Evolutionary conservation across 768 basidiomycete genomes (phyloP).

Genomic region (Russula abietina): DNA sequence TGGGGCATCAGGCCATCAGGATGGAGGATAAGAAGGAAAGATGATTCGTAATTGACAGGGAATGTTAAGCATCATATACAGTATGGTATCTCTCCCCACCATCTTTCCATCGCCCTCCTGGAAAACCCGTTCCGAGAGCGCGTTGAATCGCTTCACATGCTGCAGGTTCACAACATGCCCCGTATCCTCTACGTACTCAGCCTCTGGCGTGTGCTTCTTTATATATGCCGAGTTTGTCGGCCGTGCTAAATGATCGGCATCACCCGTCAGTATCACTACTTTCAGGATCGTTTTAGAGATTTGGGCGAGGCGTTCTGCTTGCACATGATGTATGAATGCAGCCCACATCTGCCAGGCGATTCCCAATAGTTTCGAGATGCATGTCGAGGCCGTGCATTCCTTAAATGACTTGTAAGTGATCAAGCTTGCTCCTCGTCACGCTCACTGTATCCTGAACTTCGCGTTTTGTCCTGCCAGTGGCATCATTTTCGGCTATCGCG

Average conservation of each 20-base stretch:
- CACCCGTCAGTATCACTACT: slow-evolving; percentile 60
- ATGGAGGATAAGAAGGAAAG: background rate
- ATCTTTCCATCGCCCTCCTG: slow-evolving; percentile 28
- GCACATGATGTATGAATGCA: slow-evolving; percentile 55
- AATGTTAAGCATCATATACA: slow-evolving; percentile 17
- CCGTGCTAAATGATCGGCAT: slow-evolving; percentile 54
- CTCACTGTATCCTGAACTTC: slow-evolving; percentile 53
- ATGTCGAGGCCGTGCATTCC: slow-evolving; percentile 45
- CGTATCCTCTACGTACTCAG: slow-evolving; percentile 45
- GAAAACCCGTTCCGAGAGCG: slow-evolving; percentile 49
- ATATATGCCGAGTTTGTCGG: slow-evolving; percentile 47
- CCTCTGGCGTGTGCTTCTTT: slow-evolving; percentile 51
- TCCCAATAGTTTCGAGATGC: slow-evolving; percentile 55
- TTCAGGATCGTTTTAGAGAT: slow-evolving; percentile 55
- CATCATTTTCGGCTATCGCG: slow-evolving; percentile 45
- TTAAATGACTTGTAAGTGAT: slow-evolving; percentile 39
- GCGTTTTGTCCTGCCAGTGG: slow-evolving; percentile 55
- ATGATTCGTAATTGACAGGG: slow-evolving; percentile 14
- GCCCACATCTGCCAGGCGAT: slow-evolving; percentile 70
- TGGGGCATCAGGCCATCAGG: background rate
- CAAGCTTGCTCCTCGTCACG: background rate
- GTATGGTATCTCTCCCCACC: background rate
- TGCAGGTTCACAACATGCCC: slow-evolving; percentile 63
- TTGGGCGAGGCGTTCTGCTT: slow-evolving; percentile 28
- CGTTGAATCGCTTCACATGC: slow-evolving; percentile 44